A percentile compares a stretch with the other conserved stretches of the same genome.
These are phyloP conservation scores for Quercus gilva DNA, from an alignment of 306 rosid species.

Conservation along the genomic window DNA sequence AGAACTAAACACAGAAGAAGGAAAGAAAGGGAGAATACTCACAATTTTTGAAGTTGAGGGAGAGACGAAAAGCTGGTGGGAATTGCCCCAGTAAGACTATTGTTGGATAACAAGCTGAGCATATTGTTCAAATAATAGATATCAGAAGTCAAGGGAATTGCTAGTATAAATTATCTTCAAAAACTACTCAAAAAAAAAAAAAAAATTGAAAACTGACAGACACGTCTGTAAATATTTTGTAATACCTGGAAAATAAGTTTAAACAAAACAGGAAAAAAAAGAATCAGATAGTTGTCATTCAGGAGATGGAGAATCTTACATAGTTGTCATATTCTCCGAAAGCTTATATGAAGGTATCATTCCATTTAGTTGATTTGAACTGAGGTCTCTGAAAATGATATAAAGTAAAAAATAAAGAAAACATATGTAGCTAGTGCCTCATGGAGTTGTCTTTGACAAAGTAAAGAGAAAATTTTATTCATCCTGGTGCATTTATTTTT, in stretches of 20 bases:
- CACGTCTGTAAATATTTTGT: neutral
- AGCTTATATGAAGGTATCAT: conserved; percentile 58
- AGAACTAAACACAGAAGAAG: neutral
- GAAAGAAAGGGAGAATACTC: conserved; percentile 30
- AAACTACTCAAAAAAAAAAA: no score
- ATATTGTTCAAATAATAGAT: conserved; percentile 16
- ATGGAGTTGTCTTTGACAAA: neutral
- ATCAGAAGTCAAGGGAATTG: neutral
- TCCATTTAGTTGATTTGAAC: conserved; percentile 71
- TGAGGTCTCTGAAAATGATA: conserved; percentile 71
- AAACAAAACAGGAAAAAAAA: neutral
- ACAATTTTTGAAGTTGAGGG: conserved; percentile 71
- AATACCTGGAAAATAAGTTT: neutral
- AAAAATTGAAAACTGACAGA: neutral
- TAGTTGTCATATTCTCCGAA: conserved; percentile 66
- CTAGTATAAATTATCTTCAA: neutral
- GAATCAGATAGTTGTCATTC: neutral
- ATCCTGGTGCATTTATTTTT: conserved; percentile 8
- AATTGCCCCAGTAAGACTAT: conserved; percentile 62
- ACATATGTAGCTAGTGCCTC: conserved; percentile 5
- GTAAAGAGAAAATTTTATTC: conserved; percentile 2
- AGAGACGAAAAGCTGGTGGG: conserved; percentile 65
- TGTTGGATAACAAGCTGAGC: conserved; percentile 74
- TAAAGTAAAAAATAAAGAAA: conserved; percentile 16
- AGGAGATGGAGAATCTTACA: conserved; percentile 58